Percentiles rank a stretch among this genome's conserved stretches.
Conservation (phyloP, 1,284 basidiomycete species). For the Microbotryum saponariae region DNA sequence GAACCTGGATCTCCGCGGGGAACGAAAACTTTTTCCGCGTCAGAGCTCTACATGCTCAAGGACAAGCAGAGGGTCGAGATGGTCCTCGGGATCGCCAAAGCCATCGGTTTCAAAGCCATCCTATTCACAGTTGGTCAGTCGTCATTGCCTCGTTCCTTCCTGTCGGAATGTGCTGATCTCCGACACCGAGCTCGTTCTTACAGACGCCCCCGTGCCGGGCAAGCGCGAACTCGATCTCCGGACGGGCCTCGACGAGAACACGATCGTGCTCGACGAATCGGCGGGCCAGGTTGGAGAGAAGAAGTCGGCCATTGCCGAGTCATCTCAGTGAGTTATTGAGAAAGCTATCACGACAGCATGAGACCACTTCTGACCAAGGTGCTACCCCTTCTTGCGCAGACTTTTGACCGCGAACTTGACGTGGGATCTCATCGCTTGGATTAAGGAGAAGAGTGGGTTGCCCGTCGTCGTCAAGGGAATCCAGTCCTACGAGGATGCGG, state of each 20-base stretch:
- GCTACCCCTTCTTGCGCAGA: no score
- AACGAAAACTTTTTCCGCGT: no score
- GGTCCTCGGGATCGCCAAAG: slow-evolving; percentile 63
- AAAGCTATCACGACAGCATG: background rate
- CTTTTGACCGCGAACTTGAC: slow-evolving; percentile 5
- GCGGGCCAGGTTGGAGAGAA: slow-evolving; percentile 1
- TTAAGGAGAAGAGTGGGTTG: slow-evolving; percentile 12
- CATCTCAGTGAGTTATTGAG: slow-evolving; percentile 7
- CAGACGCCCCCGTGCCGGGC: slow-evolving; percentile 70
- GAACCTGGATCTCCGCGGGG: no score
- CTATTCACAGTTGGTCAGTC: slow-evolving; percentile 62
- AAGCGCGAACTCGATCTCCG: slow-evolving; percentile 70
- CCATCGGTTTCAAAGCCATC: slow-evolving; percentile 69
- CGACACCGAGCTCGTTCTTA: no score
- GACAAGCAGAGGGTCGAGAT: slow-evolving; percentile 61
- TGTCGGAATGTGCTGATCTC: no score
- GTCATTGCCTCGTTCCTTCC: no score
- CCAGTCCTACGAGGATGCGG: slow-evolving; percentile 40
- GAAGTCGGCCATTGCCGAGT: slow-evolving; percentile 10
- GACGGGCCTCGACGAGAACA: slow-evolving; percentile 37
- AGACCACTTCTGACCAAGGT: no score
- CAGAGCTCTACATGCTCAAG: slow-evolving; percentile 70
- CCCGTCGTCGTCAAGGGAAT: slow-evolving; percentile 38
- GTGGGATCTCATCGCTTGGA: slow-evolving; percentile 20
- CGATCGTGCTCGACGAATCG: slow-evolving; percentile 3